A percentile compares a stretch with the other conserved stretches of the same genome.
These are phyloP conservation scores for Trichophyton schoenleinii DNA, from an alignment of 2,329 filamentous ascomycete species.

Conservation along the genomic window DNA sequence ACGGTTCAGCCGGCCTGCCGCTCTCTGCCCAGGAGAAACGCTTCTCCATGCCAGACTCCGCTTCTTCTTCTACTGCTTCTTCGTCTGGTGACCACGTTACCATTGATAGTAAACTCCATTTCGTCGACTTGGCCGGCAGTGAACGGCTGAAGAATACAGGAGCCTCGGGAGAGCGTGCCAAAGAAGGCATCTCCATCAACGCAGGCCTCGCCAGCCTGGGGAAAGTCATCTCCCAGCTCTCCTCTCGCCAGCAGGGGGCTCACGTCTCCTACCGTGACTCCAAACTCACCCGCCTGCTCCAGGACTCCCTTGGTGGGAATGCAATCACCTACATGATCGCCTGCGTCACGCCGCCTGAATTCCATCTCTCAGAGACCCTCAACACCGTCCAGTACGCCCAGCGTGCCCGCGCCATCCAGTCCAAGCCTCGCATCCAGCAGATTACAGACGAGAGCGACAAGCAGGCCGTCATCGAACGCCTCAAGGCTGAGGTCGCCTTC, in stretches of 20 bases:
- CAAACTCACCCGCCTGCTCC: conserved; percentile 84
- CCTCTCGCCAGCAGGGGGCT: conserved; percentile 70
- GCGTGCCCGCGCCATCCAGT: conserved; percentile 89
- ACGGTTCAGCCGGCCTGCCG: conserved; percentile 29
- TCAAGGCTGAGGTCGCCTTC: conserved; percentile 89
- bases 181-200: conserved; percentile 96
- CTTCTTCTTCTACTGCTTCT: conserved; percentile 64
- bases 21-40: conserved; percentile 61
- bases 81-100: conserved; percentile 58
- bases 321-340: conserved; percentile 99
- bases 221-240: conserved; percentile 96
- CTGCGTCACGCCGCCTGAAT: conserved; percentile 91
- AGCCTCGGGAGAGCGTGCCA: conserved; percentile 84
- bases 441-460: conserved; percentile 81
- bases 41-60: conserved; percentile 72
- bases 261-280: conserved; percentile 98
- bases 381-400: conserved; percentile 98
- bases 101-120: conserved; percentile 95
- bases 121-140: conserved; percentile 93
- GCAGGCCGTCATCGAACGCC: conserved; percentile 79
- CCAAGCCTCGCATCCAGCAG: conserved; percentile 91
- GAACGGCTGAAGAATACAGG: conserved; percentile 95
- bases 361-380: conserved; percentile 91
- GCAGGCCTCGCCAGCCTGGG: conserved; percentile 86
- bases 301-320: conserved; percentile 92